Evolutionary conservation across 140 eudicot species (phyloP), one percentile per base, ranked within the genome.

Genomic region (Flaveria floridana): DNA sequence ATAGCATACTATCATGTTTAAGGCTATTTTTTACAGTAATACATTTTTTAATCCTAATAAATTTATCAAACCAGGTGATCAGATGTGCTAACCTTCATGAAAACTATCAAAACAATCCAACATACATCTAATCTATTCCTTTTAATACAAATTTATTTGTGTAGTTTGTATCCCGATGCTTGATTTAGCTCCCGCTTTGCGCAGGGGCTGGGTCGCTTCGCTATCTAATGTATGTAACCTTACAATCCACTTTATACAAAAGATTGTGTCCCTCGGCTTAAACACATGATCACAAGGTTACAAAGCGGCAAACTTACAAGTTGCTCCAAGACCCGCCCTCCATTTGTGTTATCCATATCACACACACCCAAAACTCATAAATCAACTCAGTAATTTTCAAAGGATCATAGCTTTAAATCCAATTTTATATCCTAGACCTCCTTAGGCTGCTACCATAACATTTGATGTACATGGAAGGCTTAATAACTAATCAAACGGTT

Each of bases 21-120:
- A 53, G 61, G 9, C 14, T 52, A 12, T 4, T 19, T 26, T 16
- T 16, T 11, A 44, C 39, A 42, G 18, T 44, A 42, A 21, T 53
- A 18, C 34, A 0, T 2, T 6, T 72, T 14, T 69, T 13, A n/a
- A 26, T 46, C 20, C 13, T 56, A 41, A 18, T 56, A 18, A 14
- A 37, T 72, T 34, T 39, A 18, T 72, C 41, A 37, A 56, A 59
- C 55, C 76, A 72, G 8, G 57, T 13, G 14, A 19, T 21, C 13
- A 72, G 50, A 53, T 55, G 14, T 56, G 39, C 8, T 16, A 48
- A 57, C 20, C 55, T 72, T 37, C 56, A 50, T 50, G 5, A 50
- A 50, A 10, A 50, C 56, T 50, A 72, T 39, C 68, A 57, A 21
- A 37, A 72, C 30, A 37, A 9, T 39, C 55, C 6, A 20, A 12